These are phyloP conservation scores for Xylariaceae sp. DNA, from an alignment of 2,329 filamentous ascomycete species.

Conservation along the genomic window DNA sequence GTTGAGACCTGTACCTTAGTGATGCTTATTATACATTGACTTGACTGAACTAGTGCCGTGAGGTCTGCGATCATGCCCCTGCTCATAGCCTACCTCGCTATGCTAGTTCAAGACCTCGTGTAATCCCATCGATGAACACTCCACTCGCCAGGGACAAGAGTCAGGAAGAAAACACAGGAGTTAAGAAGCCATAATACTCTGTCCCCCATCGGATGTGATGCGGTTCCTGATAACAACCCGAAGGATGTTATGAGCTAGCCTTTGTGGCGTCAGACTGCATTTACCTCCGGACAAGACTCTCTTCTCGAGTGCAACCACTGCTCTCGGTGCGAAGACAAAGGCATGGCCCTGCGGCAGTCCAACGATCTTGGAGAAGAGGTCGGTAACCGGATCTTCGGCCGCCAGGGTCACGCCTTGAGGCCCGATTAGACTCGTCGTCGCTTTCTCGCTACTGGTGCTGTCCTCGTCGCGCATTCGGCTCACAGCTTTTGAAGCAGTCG, in stretches of 20 bases:
- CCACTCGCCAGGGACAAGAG: too few species aligned
- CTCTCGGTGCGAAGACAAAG: conserved; percentile 44
- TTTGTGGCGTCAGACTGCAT: conserved; percentile 14
- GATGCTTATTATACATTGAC: too few species aligned
- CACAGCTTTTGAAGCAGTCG: conserved; percentile 7
- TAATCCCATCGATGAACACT: too few species aligned
- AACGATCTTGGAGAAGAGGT: conserved; percentile 42
- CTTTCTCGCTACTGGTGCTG: background rate
- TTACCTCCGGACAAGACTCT: conserved; percentile 3
- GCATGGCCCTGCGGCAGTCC: conserved; percentile 42
- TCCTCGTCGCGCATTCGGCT: background rate
- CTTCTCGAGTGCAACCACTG: conserved; percentile 31
- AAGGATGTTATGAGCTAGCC: conserved; percentile 37
- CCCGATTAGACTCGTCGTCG: background rate
- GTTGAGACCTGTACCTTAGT: too few species aligned
- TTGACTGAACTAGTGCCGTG: too few species aligned
- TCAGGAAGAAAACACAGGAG: too few species aligned
- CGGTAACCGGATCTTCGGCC: conserved; percentile 15
- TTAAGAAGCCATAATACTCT: conserved; percentile 39
- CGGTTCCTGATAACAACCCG: conserved; percentile 39
- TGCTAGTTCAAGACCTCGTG: too few species aligned
- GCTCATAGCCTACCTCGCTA: too few species aligned
- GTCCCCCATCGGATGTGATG: conserved; percentile 42
- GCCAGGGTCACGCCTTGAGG: background rate
- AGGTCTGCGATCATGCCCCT: too few species aligned